Conservation (phyloP, 164 flowering plant species). For the Annona cherimola region DNA sequence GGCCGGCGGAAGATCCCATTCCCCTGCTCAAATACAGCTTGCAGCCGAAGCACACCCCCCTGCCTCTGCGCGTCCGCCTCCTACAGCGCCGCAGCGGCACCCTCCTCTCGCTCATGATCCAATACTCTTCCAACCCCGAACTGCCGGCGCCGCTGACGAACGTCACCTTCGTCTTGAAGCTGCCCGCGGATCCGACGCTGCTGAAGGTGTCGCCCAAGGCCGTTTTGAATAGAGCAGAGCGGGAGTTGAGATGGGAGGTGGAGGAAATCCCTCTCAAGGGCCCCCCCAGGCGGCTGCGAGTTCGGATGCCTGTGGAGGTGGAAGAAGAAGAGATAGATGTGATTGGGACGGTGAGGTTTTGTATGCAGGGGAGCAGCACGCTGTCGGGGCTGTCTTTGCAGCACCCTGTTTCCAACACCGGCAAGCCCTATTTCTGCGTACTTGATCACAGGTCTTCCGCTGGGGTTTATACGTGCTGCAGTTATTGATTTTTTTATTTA, state of each 20-base stretch:
- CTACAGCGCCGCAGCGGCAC: slow-evolving; percentile 78
- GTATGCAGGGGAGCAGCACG: slow-evolving; percentile 52
- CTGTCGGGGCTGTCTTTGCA: slow-evolving; percentile 70
- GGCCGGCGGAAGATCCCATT: slow-evolving; percentile 60
- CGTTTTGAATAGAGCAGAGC: slow-evolving; percentile 70
- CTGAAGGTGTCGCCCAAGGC: slow-evolving; percentile 92
- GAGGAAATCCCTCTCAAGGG: slow-evolving; percentile 76
- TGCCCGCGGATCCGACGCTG: slow-evolving; percentile 82
- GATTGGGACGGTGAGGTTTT: slow-evolving; percentile 62
- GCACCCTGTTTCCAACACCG: slow-evolving; percentile 56
- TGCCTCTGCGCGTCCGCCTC: slow-evolving; percentile 84
- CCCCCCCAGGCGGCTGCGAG: slow-evolving; percentile 67
- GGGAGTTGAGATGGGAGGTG: slow-evolving; percentile 83
- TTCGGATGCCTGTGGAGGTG: slow-evolving; percentile 76
- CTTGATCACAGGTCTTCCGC: slow-evolving; percentile 63
- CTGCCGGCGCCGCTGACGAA: slow-evolving; percentile 58
- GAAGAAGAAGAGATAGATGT: slow-evolving; percentile 62
- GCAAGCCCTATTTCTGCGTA: slow-evolving; percentile 74
- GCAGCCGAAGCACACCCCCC: slow-evolving; percentile 69
- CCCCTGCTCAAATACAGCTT: slow-evolving; percentile 79
- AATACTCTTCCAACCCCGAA: slow-evolving; percentile 80
- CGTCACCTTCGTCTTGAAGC: slow-evolving; percentile 68
- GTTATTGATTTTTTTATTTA: slow-evolving; percentile 6
- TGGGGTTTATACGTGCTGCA: slow-evolving; percentile 70
- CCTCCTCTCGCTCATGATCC: slow-evolving; percentile 89